Conservation (phyloP, 2,329 filamentous ascomycete genomes). For the Xylaria sp. region DNA sequence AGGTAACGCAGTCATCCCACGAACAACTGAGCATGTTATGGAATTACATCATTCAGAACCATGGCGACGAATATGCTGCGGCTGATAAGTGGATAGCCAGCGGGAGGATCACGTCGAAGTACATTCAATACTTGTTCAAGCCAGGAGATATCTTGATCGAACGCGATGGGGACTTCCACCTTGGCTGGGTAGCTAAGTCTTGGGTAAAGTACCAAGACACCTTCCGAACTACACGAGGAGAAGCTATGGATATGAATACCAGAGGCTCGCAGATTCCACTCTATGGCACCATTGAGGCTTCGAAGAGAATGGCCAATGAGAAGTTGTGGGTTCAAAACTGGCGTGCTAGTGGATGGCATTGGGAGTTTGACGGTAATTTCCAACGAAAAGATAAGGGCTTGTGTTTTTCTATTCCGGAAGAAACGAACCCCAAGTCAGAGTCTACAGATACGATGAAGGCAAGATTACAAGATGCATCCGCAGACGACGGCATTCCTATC, state of each 20-base stretch:
- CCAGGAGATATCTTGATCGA: not conserved
- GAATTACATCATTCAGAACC: not conserved
- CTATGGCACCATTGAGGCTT: slow-evolving; percentile 1
- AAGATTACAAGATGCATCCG: not conserved
- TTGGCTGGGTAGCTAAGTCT: not conserved
- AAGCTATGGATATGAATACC: not conserved
- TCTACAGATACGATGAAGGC: not conserved
- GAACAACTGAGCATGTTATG: not conserved
- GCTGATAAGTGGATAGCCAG: not conserved
- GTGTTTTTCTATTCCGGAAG: not conserved
- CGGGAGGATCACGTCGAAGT: not conserved
- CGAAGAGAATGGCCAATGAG: slow-evolving; percentile 1
- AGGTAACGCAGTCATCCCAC: not conserved
- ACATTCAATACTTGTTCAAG: not conserved
- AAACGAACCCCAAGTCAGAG: not conserved
- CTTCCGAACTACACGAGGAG: not conserved
- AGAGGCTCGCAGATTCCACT: not conserved
- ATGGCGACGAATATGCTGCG: not conserved
- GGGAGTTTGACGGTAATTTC: not conserved
- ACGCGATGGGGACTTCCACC: not conserved
- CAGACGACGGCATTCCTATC: not conserved
- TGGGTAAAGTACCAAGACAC: not conserved
- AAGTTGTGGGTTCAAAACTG: slow-evolving; percentile 5
- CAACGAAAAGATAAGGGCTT: not conserved
- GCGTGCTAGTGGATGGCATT: not conserved